phyloP scores from a whole-genome alignment of 371 early-diverging fungal genomes.

The Zychaea mexicana region DNA sequence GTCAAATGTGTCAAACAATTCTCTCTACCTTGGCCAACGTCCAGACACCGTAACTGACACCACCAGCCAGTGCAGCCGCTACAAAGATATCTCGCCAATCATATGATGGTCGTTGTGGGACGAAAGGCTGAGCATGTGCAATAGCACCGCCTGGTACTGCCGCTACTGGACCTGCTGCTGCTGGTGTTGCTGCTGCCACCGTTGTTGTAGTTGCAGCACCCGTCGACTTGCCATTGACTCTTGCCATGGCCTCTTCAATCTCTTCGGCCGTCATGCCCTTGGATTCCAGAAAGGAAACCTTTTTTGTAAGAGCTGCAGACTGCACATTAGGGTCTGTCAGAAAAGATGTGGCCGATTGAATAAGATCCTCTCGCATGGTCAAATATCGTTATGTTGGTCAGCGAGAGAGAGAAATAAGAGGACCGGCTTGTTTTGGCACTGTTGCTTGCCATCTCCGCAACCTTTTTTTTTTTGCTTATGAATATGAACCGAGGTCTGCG shows the following conservation, averaged over 20 bases:
- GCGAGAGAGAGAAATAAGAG: not conserved
- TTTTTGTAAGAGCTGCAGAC: conserved; percentile 84
- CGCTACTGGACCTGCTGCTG: conserved; percentile 9
- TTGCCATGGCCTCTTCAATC: conserved; percentile 88
- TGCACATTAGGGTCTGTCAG: conserved; percentile 92
- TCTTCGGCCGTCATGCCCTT: conserved; percentile 94
- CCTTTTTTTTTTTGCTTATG: not conserved
- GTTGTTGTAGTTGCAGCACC: conserved; percentile 22
- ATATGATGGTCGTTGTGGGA: conserved; percentile 73
- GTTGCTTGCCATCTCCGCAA: not conserved
- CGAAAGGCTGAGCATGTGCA: conserved; percentile 44
- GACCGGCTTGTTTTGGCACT: not conserved
- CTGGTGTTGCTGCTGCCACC: conserved; percentile 18
- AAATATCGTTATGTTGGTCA: not conserved
- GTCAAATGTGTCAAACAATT: no score
- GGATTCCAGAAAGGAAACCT: conserved; percentile 91
- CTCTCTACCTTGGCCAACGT: conserved; percentile 76
- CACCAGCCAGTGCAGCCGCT: conserved; percentile 85
- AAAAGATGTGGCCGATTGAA: conserved; percentile 90
- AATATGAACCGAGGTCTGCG: not conserved
- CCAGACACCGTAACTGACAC: conserved; percentile 86
- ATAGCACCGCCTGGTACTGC: conserved; percentile 5
- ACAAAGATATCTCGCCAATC: conserved; percentile 95
- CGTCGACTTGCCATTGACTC: conserved; percentile 52
- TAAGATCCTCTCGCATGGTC: conserved; percentile 75